These are phyloP conservation scores for Diatrype stigma DNA, from an alignment of 2,329 filamentous ascomycete species.

Conservation along the genomic window DNA sequence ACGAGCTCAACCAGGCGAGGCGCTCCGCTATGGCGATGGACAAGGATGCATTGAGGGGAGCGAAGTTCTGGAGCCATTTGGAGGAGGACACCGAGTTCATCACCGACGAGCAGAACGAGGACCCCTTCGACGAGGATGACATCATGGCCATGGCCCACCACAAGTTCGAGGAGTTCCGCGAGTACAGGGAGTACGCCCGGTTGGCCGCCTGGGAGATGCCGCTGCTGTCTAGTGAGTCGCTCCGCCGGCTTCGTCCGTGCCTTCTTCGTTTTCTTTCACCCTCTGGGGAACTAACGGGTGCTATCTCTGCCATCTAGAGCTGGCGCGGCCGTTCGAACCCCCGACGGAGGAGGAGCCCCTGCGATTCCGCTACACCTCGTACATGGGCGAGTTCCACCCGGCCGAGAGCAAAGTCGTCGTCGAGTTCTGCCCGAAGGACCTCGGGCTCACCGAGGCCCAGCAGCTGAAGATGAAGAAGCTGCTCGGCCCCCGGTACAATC, in stretches of 20 bases:
- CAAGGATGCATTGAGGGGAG: background rate
- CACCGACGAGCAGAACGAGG: constrained; percentile 25
- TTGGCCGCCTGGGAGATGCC: constrained; percentile 96
- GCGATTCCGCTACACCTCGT: constrained; percentile 94
- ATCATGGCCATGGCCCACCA: constrained; percentile 78
- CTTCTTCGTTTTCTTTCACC: background rate
- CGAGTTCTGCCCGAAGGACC: constrained; percentile 74
- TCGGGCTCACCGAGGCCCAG: constrained; percentile 65
- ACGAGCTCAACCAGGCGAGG: no score
- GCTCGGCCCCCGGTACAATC: constrained; percentile 81
- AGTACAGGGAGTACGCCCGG: constrained; percentile 82
- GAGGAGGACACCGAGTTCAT: constrained; percentile 25
- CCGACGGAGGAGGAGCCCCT: constrained; percentile 67
- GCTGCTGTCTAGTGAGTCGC: constrained; percentile 72
- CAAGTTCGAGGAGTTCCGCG: constrained; percentile 83
- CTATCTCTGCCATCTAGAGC: constrained; percentile 52
- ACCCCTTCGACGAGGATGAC: constrained; percentile 74
- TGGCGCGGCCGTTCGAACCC: constrained; percentile 74
- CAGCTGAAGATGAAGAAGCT: constrained; percentile 82
- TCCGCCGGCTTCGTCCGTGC: no score
- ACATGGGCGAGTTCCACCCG: constrained; percentile 91
- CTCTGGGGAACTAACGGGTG: constrained; percentile 2
- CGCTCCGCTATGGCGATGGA: no score
- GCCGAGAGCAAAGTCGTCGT: constrained; percentile 92
- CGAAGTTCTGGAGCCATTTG: constrained; percentile 24